Evolutionary conservation across 1,284 basidiomycete genomes (phyloP).

Genomic region (Mycosarcoma mackinlayi): DNA sequence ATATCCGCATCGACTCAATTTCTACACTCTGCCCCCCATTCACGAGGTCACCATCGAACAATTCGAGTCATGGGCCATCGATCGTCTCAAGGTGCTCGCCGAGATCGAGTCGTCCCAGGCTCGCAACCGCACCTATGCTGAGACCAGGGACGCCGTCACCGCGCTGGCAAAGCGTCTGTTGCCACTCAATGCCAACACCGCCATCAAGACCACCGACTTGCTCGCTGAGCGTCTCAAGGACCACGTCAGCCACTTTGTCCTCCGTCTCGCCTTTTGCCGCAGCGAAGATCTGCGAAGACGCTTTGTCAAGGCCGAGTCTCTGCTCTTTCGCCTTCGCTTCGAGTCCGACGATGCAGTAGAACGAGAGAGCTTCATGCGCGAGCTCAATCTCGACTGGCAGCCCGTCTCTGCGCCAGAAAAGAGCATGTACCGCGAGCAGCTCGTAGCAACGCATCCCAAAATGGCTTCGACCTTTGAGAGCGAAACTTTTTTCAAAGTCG

Average conservation of each 20-base stretch:
- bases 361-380: conserved; percentile 77
- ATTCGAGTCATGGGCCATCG: conserved; percentile 91
- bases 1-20: conserved; percentile 65
- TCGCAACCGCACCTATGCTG: conserved; percentile 83
- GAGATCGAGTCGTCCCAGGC: conserved; percentile 93
- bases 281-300: conserved; percentile 90
- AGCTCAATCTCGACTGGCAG: conserved; percentile 82
- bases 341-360: conserved; percentile 78
- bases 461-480: conserved; percentile 68
- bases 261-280: conserved; percentile 93
- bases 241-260: conserved; percentile 92
- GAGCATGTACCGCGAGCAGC: conserved; percentile 71
- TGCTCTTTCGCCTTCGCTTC: conserved; percentile 85
- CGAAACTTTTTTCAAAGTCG: conserved; percentile 79
- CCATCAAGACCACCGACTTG: conserved; percentile 70
- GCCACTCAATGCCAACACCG: conserved; percentile 76
- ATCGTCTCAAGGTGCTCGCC: conserved; percentile 85
- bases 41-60: conserved; percentile 95
- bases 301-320: conserved; percentile 89
- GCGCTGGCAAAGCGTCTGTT: conserved; percentile 78
- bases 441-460: conserved; percentile 69
- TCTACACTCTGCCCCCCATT: conserved; percentile 84
- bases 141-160: conserved; percentile 76
- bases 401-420: conserved; percentile 78
- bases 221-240: conserved; percentile 81